phyloP scores from a whole-genome alignment of 148 eudicot species.

The Persicaria maculosa region DNA sequence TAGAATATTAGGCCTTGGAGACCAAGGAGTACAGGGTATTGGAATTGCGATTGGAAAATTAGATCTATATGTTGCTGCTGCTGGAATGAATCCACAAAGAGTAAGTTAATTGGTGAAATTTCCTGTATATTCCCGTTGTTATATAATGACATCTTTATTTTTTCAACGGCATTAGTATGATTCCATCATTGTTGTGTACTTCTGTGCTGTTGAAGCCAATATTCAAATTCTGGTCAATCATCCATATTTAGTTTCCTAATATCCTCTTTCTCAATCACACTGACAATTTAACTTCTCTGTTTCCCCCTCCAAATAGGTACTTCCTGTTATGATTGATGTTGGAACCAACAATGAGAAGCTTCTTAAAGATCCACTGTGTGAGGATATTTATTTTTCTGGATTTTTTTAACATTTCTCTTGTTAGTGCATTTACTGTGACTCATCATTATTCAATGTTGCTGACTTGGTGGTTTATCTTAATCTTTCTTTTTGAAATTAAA shows the following conservation, averaged over 20 bases:
- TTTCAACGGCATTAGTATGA: not conserved
- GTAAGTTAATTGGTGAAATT: constrained; percentile 30
- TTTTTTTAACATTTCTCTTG: not conserved
- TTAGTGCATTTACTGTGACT: not conserved
- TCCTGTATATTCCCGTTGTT: not conserved
- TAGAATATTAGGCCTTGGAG: constrained; percentile 97
- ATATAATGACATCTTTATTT: not conserved
- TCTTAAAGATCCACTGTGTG: constrained; percentile 82
- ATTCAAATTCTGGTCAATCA: not conserved
- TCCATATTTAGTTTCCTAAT: constrained; percentile 1
- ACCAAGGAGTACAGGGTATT: constrained; percentile 90
- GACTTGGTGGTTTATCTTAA: not conserved
- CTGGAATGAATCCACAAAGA: constrained; percentile 97
- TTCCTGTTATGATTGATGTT: constrained; percentile 97
- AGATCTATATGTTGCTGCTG: constrained; percentile 98
- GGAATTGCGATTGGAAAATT: constrained; percentile 90
- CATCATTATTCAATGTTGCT: not conserved
- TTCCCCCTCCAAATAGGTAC: constrained; percentile 46
- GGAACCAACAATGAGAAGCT: constrained; percentile 97
- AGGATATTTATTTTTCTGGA: constrained; percentile 22
- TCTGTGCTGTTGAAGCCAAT: not conserved
- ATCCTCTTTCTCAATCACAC: not conserved
- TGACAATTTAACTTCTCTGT: not conserved
- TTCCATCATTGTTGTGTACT: not conserved
- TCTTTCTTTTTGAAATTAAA: not conserved